phyloP scores from a whole-genome alignment of 1,284 basidiomycete species.

The Cerioporus squamosus region DNA sequence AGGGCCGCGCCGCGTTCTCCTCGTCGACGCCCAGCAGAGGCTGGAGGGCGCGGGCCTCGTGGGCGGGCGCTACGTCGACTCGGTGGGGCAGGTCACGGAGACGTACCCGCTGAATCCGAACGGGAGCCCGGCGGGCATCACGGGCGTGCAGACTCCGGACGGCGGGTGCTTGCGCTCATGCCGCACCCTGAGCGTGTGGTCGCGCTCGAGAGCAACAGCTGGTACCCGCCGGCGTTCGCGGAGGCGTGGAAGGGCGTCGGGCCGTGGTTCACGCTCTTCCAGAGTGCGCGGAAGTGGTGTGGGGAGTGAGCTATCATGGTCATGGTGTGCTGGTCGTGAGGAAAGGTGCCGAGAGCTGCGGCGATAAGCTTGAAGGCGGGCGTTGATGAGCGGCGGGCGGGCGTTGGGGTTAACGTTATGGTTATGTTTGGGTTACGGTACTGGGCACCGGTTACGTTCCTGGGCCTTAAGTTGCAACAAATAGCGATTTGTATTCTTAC shows the following conservation, averaged over 20 bases:
- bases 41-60: constrained; percentile 58
- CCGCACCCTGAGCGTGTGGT: constrained; percentile 91
- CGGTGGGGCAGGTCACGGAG: constrained; percentile 66
- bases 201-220: constrained; percentile 82
- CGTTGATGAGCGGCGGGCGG: background rate
- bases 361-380: background rate
- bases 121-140: constrained; percentile 86
- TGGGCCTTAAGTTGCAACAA: background rate
- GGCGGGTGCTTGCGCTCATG: constrained; percentile 94
- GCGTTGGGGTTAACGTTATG: background rate
- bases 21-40: constrained; percentile 42
- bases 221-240: constrained; percentile 69
- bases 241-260: constrained; percentile 73
- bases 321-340: no score
- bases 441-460: no score
- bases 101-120: constrained; percentile 96
- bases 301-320: constrained; percentile 23
- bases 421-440: background rate
- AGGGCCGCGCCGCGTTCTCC: constrained; percentile 84
- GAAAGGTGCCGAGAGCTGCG: background rate
- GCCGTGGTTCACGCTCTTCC: constrained; percentile 96
- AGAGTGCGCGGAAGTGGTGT: constrained; percentile 81
- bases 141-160: constrained; percentile 85
- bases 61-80: constrained; percentile 81
- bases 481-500: constrained; percentile 5